These are phyloP conservation scores for Odontarrhena argentea DNA, from an alignment of 345 rosid genomes.

Conservation along the genomic window DNA sequence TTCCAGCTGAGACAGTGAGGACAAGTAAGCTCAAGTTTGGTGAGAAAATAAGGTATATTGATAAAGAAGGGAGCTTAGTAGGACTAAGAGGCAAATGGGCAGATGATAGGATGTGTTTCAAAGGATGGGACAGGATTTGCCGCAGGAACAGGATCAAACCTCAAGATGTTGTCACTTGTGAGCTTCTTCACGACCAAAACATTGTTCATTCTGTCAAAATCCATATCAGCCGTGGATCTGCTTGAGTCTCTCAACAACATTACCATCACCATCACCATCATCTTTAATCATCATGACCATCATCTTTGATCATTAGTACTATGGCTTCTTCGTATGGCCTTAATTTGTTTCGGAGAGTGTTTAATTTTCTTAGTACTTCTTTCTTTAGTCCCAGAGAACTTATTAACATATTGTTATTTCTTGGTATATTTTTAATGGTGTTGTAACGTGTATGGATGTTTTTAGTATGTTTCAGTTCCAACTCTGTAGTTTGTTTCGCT, in stretches of 20 bases:
- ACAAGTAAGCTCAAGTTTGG: background rate
- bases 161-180: constrained; percentile 12
- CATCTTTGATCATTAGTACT: background rate
- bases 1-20: constrained; percentile 30
- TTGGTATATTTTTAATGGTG: background rate
- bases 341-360: constrained; percentile 7
- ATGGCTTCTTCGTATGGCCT: background rate
- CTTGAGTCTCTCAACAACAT: constrained; percentile 6
- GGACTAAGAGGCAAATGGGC: constrained; percentile 29
- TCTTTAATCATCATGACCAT: background rate
- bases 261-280: background rate
- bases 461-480: too few relatives aligned
- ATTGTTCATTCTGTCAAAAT: constrained; percentile 19
- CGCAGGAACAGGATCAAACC: constrained; percentile 31
- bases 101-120: constrained; percentile 22
- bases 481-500: too few relatives aligned
- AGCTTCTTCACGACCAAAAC: constrained; percentile 13
- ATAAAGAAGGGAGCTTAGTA: constrained; percentile 4
- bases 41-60: background rate
- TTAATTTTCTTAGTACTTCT: background rate
- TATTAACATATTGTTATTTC: constrained; percentile 5
- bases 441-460: too few relatives aligned
- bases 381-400: background rate
- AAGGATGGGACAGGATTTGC: constrained; percentile 37
- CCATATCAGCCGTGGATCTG: background rate